These are phyloP conservation scores for Avena sativa DNA, from an alignment of 176 grass and related monocot species.

Conservation along the genomic window DNA sequence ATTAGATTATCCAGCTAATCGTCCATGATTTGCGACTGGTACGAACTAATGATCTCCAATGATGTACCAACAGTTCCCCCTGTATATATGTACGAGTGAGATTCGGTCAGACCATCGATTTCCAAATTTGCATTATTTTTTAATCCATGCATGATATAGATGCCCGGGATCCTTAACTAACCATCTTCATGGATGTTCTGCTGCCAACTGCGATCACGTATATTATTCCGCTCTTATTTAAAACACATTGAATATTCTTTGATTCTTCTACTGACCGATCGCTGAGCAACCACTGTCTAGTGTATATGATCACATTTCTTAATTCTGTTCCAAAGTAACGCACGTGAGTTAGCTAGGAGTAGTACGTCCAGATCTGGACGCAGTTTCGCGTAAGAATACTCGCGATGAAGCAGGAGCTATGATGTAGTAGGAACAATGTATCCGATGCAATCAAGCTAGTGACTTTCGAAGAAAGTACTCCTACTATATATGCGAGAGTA, in stretches of 20 bases:
- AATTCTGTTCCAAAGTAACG: not conserved
- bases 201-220: not conserved
- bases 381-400: not conserved
- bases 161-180: conserved; percentile 41
- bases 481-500: not conserved
- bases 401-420: not conserved
- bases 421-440: not conserved
- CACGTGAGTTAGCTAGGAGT: conserved; percentile 31
- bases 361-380: not conserved
- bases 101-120: conserved; percentile 43
- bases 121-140: not conserved
- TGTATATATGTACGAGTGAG: conserved; percentile 32
- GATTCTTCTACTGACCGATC: not conserved
- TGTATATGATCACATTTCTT: conserved; percentile 8
- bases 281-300: not conserved
- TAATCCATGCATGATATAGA: conserved; percentile 10
- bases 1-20: conserved; percentile 14
- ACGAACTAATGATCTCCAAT: conserved; percentile 33
- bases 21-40: conserved; percentile 9
- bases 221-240: not conserved
- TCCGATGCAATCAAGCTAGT: not conserved
- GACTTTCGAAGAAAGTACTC: conserved; percentile 47
- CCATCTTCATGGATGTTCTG: not conserved
- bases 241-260: conserved; percentile 25
- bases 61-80: conserved; percentile 38